Conservation (phyloP, 208 protist species). For the Wallacemonas sp. region DNA sequence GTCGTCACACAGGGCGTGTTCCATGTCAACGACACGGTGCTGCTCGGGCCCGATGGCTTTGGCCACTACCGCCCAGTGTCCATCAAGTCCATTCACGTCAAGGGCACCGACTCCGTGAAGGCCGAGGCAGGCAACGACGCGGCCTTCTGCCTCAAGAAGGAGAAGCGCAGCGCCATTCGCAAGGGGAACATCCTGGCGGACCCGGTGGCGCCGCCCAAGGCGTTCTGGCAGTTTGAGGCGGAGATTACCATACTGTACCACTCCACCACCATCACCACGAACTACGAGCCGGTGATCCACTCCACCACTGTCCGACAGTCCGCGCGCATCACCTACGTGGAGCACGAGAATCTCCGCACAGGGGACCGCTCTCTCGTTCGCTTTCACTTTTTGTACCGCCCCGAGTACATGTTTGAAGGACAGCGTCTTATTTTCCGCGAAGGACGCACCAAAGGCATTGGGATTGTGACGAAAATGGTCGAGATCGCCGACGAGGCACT, state of each 20-base stretch:
- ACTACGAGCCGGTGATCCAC: slow-evolving; percentile 98
- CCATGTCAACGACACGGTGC: slow-evolving; percentile 88
- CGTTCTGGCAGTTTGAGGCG: slow-evolving; percentile 96
- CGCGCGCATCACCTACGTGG: slow-evolving; percentile 85
- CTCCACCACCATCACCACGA: slow-evolving; percentile 95
- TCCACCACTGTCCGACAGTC: slow-evolving; percentile 90
- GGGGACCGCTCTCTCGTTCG: slow-evolving; percentile 92
- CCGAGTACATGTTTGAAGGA: slow-evolving; percentile 93
- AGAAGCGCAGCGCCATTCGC: slow-evolving; percentile 92
- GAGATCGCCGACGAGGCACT: slow-evolving; percentile 42
- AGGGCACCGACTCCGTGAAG: slow-evolving; percentile 78
- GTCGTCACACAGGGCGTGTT: slow-evolving; percentile 93
- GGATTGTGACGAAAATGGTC: slow-evolving; percentile 80
- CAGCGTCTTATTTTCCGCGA: slow-evolving; percentile 95
- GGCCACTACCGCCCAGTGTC: slow-evolving; percentile 88
- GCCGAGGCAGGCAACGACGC: slow-evolving; percentile 93
- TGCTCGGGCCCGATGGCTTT: slow-evolving; percentile 93
- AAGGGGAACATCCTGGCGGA: slow-evolving; percentile 94
- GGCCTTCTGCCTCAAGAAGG: slow-evolving; percentile 95
- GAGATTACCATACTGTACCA: slow-evolving; percentile 98
- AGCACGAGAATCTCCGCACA: slow-evolving; percentile 92
- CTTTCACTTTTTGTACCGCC: slow-evolving; percentile 94
- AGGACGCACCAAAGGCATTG: slow-evolving; percentile 94
- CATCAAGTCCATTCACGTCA: slow-evolving; percentile 96
- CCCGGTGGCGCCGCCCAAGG: slow-evolving; percentile 46